A percentile compares a stretch with the other conserved stretches of the same genome.
phyloP scores from a whole-genome alignment of 257 asterid genomes.

The Thymus quinquecostatus region DNA sequence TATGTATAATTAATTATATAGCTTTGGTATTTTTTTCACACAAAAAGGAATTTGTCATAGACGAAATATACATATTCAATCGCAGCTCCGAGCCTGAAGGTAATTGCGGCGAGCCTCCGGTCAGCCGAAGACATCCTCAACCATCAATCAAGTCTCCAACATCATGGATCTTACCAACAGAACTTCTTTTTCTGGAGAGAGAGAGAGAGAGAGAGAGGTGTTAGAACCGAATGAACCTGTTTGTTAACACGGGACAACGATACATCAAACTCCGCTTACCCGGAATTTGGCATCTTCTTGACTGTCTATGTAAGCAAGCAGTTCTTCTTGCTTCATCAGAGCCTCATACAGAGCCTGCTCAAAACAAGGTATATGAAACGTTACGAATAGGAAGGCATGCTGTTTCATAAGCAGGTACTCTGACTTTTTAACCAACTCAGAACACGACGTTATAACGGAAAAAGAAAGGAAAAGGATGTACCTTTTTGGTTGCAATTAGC shows the following conservation, averaged over 20 bases:
- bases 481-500: conserved; percentile 96
- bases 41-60: neutral
- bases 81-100: conserved; percentile 24
- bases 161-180: conserved; percentile 59
- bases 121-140: conserved; percentile 19
- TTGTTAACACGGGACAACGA: neutral
- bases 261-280: conserved; percentile 45
- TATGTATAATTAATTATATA: neutral
- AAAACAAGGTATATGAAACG: neutral
- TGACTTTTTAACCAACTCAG: neutral
- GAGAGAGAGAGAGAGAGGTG: conserved; percentile 3
- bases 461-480: conserved; percentile 12
- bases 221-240: neutral
- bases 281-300: conserved; percentile 77
- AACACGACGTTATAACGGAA: neutral
- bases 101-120: neutral
- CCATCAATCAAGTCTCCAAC: conserved; percentile 24
- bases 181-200: conserved; percentile 74
- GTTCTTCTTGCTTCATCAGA: conserved; percentile 94
- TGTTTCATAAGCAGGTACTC: neutral
- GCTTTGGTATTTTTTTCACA: conserved; percentile 23
- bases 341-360: conserved; percentile 92
- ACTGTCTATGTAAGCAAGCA: conserved; percentile 88
- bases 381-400: too few species aligned
- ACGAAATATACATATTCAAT: conserved; percentile 34